phyloP scores from a whole-genome alignment of 805 yeast genomes.

The Sugiyamaella mastotermitis region DNA sequence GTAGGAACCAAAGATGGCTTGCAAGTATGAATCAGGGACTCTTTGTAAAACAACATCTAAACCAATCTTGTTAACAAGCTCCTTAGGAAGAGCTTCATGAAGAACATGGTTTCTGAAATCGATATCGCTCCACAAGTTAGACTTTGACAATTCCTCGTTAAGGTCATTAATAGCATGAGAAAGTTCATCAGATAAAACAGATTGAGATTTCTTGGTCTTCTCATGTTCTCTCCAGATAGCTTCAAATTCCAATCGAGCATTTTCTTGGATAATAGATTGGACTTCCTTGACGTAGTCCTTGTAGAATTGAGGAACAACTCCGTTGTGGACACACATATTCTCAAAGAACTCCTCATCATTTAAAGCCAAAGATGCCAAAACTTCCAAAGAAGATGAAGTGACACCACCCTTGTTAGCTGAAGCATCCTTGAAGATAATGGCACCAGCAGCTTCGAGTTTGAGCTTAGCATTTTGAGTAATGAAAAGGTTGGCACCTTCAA shows the following conservation, averaged over 20 bases:
- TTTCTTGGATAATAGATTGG: slow-evolving; percentile 64
- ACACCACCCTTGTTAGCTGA: slow-evolving; percentile 98
- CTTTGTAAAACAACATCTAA: slow-evolving; percentile 61
- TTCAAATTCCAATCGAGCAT: slow-evolving; percentile 81
- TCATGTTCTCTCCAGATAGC: slow-evolving; percentile 76
- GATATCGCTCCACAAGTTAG: slow-evolving; percentile 78
- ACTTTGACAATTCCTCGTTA: slow-evolving; percentile 76
- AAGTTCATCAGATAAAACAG: slow-evolving; percentile 69
- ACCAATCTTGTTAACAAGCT: slow-evolving; percentile 55
- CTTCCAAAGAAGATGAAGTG: slow-evolving; percentile 93
- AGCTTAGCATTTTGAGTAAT: slow-evolving; percentile 92
- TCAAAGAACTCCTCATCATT: slow-evolving; percentile 76
- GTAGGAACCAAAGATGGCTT: slow-evolving; percentile 82
- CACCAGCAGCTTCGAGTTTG: slow-evolving; percentile 79
- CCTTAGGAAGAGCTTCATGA: slow-evolving; percentile 67
- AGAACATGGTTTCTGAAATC: slow-evolving; percentile 73
- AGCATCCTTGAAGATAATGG: slow-evolving; percentile 87
- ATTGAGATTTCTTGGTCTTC: slow-evolving; percentile 53
- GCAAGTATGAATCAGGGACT: slow-evolving; percentile 83
- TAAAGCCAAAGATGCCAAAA: slow-evolving; percentile 86
- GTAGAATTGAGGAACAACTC: slow-evolving; percentile 65
- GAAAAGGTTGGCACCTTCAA: slow-evolving; percentile 96
- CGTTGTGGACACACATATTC: slow-evolving; percentile 61
- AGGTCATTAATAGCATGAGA: slow-evolving; percentile 79
- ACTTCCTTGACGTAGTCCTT: slow-evolving; percentile 78